Percentiles rank a stretch among this genome's conserved stretches.
These are phyloP conservation scores for Nectriaceae sp. DNA, from an alignment of 2,329 filamentous ascomycete species.

Conservation along the genomic window DNA sequence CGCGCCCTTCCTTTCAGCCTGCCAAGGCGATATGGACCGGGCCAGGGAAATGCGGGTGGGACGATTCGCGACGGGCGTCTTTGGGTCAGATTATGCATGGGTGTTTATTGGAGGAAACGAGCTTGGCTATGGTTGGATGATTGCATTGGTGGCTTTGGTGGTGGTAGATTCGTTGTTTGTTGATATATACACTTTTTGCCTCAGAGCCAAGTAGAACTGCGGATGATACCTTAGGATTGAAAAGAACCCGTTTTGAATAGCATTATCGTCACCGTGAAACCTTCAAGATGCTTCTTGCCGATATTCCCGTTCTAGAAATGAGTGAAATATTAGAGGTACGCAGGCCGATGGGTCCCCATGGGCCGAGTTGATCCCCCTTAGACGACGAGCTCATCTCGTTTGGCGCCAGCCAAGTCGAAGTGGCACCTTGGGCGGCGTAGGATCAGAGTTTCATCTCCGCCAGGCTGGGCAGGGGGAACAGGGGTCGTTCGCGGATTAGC, in stretches of 20 bases:
- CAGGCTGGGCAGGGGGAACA: not conserved
- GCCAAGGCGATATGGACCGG: too few species aligned
- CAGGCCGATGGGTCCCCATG: not conserved
- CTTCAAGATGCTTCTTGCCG: not conserved
- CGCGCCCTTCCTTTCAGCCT: not conserved
- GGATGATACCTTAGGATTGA: not conserved
- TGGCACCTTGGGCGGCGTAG: not conserved
- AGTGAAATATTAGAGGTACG: not conserved
- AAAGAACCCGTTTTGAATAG: not conserved
- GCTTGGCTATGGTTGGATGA: not conserved
- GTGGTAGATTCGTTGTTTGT: not conserved
- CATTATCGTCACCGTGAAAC: too few species aligned
- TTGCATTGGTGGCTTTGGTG: not conserved
- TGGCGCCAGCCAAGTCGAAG: not conserved
- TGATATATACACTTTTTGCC: not conserved
- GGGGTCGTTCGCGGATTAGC: not conserved
- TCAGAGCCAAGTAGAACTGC: not conserved
- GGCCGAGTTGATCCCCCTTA: not conserved
- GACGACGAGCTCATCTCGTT: not conserved
- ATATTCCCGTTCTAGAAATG: not conserved
- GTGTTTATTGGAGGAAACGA: not conserved
- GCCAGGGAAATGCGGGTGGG: not conserved
- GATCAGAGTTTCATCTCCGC: conserved; percentile 1
- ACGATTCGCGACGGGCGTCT: not conserved
- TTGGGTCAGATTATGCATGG: not conserved